phyloP scores from a whole-genome alignment of 2,329 filamentous ascomycete species.

The Fusarium brachygibbosum region DNA sequence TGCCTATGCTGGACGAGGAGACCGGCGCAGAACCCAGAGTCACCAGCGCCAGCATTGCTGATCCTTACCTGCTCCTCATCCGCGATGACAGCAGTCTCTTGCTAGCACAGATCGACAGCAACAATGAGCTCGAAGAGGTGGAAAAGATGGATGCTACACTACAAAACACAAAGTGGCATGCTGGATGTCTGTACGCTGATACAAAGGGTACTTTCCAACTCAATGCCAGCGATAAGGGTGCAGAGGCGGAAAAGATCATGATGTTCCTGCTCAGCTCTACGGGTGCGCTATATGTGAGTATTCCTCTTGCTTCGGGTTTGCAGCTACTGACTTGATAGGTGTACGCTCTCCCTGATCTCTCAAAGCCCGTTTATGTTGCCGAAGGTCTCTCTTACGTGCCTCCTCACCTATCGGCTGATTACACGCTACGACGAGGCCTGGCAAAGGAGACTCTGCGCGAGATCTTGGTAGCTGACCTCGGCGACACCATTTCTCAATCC shows the following conservation, averaged over 20 bases:
- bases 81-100: constrained; percentile 86
- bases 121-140: constrained; percentile 87
- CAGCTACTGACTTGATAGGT: constrained; percentile 63
- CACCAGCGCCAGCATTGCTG: constrained; percentile 83
- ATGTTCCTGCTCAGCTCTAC: constrained; percentile 82
- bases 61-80: constrained; percentile 86
- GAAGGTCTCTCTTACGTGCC: constrained; percentile 85
- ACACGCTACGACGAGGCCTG: constrained; percentile 75
- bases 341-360: constrained; percentile 80
- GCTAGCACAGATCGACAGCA: constrained; percentile 80
- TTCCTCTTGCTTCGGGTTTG: neutral
- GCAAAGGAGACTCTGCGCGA: constrained; percentile 82
- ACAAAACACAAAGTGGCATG: constrained; percentile 78
- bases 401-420: constrained; percentile 79
- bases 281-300: constrained; percentile 80
- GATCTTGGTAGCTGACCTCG: constrained; percentile 86
- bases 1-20: constrained; percentile 93
- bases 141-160: constrained; percentile 71
- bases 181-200: constrained; percentile 87
- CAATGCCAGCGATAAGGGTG: constrained; percentile 55
- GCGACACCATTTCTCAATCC: constrained; percentile 76
- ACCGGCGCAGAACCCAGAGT: constrained; percentile 84
- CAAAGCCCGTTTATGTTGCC: constrained; percentile 77
- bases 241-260: constrained; percentile 65
- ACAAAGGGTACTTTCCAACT: constrained; percentile 67